phyloP scores from a whole-genome alignment of 306 rosid species.

The Geum urbanum region DNA sequence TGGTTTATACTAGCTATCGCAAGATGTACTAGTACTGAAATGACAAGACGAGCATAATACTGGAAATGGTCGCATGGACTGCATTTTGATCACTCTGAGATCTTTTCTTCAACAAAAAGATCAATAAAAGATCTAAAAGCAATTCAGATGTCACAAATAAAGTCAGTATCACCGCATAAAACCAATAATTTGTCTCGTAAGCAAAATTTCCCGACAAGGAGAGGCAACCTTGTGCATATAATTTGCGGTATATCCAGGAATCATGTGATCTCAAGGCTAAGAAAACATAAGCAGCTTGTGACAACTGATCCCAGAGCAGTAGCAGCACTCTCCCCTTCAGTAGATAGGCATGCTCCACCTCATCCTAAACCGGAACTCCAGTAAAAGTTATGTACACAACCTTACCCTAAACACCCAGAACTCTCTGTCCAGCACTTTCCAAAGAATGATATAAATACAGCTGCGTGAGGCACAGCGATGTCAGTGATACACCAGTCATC shows the following conservation, averaged over 20 bases:
- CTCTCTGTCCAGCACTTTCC: constrained; percentile 41
- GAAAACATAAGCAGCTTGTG: constrained; percentile 30
- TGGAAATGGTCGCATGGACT: constrained; percentile 6
- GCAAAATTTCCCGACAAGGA: constrained; percentile 56
- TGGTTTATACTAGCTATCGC: background rate
- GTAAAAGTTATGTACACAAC: constrained; percentile 60
- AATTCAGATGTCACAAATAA: constrained; percentile 42
- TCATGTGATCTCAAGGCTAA: constrained; percentile 33
- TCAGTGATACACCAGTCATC: constrained; percentile 43
- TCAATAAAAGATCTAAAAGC: constrained; percentile 41
- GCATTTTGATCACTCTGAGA: constrained; percentile 13
- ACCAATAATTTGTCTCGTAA: constrained; percentile 41
- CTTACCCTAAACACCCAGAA: constrained; percentile 46
- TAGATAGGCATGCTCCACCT: constrained; percentile 36
- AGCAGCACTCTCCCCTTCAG: constrained; percentile 22
- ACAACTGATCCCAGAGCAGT: constrained; percentile 30
- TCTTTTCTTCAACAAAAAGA: no score
- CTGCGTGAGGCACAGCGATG: constrained; percentile 38
- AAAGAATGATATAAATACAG: constrained; percentile 51
- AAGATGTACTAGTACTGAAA: background rate
- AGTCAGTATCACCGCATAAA: constrained; percentile 25
- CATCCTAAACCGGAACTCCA: constrained; percentile 42
- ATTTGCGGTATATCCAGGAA: constrained; percentile 30
- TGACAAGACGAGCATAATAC: background rate
- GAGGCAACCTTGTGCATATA: constrained; percentile 33